Evolutionary conservation across 1,139 yeast species (phyloP), one percentile per base, ranked within the genome.

Genomic region (Sugiyamaella castrensis): DNA sequence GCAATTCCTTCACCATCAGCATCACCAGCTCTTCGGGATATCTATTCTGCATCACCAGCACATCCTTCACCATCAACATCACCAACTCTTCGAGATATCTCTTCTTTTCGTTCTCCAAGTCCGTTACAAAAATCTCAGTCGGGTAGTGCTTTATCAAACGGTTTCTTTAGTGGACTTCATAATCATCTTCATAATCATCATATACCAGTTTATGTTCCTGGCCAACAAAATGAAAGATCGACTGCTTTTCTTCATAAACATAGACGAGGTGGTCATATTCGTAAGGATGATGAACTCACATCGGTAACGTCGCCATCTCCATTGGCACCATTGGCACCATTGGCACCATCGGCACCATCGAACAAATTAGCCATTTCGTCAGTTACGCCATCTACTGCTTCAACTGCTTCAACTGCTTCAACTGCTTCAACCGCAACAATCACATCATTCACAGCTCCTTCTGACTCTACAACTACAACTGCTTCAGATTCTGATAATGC

Each of bases 191-290:
- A 37, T 36, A 40, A 46, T 16, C 26, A 26, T 32, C 51, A 37
- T 28, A 32, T 32, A 12, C 40, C 41, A 29, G 53, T 50, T 8
- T 51, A 51, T 40, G 43, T 34, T 30, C 54, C 54, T 19, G 48
- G 53, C 10, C 49, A 42, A 40, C 41, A 49, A 28, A 45, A 42
- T 16, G 46, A 47, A 15, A 32, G 37, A 19, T 54, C 57, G 11
- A 53, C 57, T 15, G 47, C 57, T 10, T 55, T 44, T 37, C 50
- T 53, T 5, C 54, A 51, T 32, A 53, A 52, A 41, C 52, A 49
- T 10, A 49, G 41, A 19, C 46, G 56, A 24, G 54, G 56, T 19
- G 48, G 52, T 10, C 29, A 47, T 42, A 38, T 50, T 39, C 31
- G 38, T 11, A 43, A 31, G 32, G 27, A 38, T n/a, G 50, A 33